These are phyloP conservation scores for Plasmodium blacklocki DNA, from an alignment of 169 alveolate species.

Conservation along the genomic window DNA sequence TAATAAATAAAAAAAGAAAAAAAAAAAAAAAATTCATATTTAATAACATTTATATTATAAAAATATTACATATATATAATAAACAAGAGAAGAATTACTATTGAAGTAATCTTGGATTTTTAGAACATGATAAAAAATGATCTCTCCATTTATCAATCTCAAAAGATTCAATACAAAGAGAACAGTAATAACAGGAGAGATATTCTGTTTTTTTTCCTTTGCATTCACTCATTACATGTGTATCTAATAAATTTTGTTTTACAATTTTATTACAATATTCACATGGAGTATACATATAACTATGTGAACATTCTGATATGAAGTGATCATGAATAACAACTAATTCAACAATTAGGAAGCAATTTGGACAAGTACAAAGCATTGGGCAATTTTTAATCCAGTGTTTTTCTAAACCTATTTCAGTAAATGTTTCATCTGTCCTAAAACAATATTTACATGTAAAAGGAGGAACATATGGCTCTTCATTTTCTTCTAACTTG, in stretches of 20 bases:
- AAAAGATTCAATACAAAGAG: slow-evolving; percentile 72
- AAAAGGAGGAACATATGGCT: slow-evolving; percentile 36
- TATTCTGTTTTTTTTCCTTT: slow-evolving; percentile 61
- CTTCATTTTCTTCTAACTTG: slow-evolving; percentile 46
- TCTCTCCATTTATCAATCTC: slow-evolving; percentile 69
- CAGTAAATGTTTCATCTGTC: slow-evolving; percentile 68
- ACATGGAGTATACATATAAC: slow-evolving; percentile 70
- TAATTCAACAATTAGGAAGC: slow-evolving; percentile 72
- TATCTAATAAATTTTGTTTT: slow-evolving; percentile 60
- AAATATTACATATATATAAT: slow-evolving; percentile 6
- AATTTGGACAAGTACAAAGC: slow-evolving; percentile 76
- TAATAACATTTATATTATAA: slow-evolving; percentile 2
- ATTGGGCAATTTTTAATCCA: slow-evolving; percentile 75
- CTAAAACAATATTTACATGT: slow-evolving; percentile 74
- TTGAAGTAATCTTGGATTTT: slow-evolving; percentile 55
- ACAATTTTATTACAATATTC: slow-evolving; percentile 68
- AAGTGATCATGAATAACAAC: slow-evolving; percentile 76
- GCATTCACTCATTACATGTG: slow-evolving; percentile 70
- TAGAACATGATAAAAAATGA: slow-evolving; percentile 72
- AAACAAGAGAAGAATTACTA: slow-evolving; percentile 11
- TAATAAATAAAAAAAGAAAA: slow-evolving; percentile 5
- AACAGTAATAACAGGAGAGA: slow-evolving; percentile 73
- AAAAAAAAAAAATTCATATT: slow-evolving; percentile 17
- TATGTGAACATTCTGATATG: slow-evolving; percentile 72
- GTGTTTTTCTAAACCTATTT: slow-evolving; percentile 75